These are phyloP conservation scores for Parathielavia hyrcaniae DNA, from an alignment of 495 filamentous ascomycete genomes.

Conservation along the genomic window DNA sequence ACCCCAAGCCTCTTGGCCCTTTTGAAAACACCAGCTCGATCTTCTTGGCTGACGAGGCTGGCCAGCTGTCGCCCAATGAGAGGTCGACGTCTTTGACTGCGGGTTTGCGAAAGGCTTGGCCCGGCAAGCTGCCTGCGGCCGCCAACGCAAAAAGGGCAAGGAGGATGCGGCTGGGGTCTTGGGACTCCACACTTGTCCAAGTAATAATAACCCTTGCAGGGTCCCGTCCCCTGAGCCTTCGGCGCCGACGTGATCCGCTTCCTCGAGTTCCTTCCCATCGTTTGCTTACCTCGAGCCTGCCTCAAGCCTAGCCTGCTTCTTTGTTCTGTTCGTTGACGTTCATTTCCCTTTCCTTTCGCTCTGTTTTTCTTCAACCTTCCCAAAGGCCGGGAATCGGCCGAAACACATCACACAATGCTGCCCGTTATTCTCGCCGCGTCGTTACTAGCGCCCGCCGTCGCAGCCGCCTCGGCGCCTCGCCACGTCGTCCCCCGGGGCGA, in stretches of 20 bases:
- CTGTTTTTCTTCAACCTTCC: neutral
- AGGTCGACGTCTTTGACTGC: neutral
- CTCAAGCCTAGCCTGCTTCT: neutral
- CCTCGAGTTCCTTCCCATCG: neutral
- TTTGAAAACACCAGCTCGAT: neutral
- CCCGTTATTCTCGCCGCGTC: conserved; percentile 13
- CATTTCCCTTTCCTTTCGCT: neutral
- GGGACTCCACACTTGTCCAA: neutral
- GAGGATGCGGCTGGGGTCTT: neutral
- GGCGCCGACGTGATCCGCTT: neutral
- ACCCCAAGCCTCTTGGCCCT: neutral
- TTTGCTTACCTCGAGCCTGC: no score
- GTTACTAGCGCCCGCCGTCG: conserved; percentile 2
- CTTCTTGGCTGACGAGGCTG: neutral
- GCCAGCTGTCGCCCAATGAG: conserved; percentile 11
- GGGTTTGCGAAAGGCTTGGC: neutral
- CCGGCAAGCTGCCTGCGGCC: neutral
- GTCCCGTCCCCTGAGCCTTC: neutral
- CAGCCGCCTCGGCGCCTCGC: neutral
- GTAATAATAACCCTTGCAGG: conserved; percentile 10
- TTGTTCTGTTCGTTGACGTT: no score
- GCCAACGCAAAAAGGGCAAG: conserved; percentile 1
- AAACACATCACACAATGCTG: conserved; percentile 9
- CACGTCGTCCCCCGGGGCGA: conserved; percentile 9
- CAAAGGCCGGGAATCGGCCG: neutral